These are phyloP conservation scores for Cercis canadensis DNA, from an alignment of 306 rosid genomes.

Conservation along the genomic window DNA sequence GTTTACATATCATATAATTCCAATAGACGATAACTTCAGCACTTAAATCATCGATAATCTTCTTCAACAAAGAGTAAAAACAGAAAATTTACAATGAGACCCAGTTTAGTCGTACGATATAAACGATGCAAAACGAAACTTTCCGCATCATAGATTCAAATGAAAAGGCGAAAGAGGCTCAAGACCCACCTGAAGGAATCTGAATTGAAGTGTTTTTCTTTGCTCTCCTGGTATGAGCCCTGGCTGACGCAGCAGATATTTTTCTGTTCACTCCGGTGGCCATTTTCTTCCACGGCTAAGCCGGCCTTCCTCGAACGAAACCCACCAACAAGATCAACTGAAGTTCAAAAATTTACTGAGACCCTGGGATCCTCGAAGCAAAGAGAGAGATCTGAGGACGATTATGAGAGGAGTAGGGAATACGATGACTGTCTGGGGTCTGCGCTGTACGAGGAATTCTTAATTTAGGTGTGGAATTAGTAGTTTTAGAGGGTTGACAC, in stretches of 20 bases:
- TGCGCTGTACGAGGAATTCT: too few relatives aligned
- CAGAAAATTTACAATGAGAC: too few relatives aligned
- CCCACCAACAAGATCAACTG: background rate
- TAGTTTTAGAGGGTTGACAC: too few relatives aligned
- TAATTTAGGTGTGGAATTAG: too few relatives aligned
- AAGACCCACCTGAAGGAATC: constrained; percentile 61
- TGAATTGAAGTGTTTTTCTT: constrained; percentile 46
- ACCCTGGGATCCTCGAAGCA: too few relatives aligned
- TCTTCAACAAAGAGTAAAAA: too few relatives aligned
- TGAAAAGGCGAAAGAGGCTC: background rate
- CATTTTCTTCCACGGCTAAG: constrained; percentile 37
- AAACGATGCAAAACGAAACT: background rate
- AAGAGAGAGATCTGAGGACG: too few relatives aligned
- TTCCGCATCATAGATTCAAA: background rate
- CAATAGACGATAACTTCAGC: too few relatives aligned
- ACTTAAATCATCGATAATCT: too few relatives aligned
- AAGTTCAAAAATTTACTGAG: background rate
- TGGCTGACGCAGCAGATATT: constrained; percentile 81
- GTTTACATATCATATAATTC: too few relatives aligned
- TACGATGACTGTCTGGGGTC: too few relatives aligned
- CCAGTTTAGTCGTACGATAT: background rate
- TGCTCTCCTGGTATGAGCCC: constrained; percentile 74
- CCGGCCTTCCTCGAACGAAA: background rate
- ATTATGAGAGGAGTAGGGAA: too few relatives aligned
- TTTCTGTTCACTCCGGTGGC: constrained; percentile 65